Conservation (phyloP, 805 yeast genomes). For the Kodamaea lidongshanica region DNA sequence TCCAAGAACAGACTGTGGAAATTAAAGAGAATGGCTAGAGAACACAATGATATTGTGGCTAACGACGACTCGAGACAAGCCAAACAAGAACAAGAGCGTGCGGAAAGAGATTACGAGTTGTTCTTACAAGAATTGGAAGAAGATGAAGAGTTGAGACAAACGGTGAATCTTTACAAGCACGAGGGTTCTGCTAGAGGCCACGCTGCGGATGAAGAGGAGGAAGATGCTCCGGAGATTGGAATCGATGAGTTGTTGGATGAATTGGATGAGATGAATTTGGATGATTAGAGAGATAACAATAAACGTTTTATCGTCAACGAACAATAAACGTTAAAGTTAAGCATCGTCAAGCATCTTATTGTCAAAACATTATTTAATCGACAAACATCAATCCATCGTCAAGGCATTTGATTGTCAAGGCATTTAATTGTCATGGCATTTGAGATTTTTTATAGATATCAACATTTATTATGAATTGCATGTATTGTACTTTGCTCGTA, state of each 20-base stretch:
- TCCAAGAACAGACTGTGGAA: slow-evolving; percentile 81
- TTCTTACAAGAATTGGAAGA: slow-evolving; percentile 97
- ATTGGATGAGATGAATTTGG: slow-evolving; percentile 86
- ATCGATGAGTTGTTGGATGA: slow-evolving; percentile 93
- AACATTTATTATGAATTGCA: too few species aligned
- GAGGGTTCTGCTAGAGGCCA: slow-evolving; percentile 18
- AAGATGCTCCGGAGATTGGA: slow-evolving; percentile 81
- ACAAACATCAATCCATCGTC: too few species aligned
- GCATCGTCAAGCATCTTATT: too few species aligned
- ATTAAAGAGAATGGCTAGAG: slow-evolving; percentile 95
- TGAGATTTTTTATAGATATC: too few species aligned
- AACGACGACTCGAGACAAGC: slow-evolving; percentile 64
- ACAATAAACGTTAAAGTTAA: too few species aligned
- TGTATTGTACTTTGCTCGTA: too few species aligned
- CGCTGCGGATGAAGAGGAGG: slow-evolving; percentile 50
- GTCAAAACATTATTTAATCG: too few species aligned
- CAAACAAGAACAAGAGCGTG: slow-evolving; percentile 82
- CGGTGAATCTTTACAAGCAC: slow-evolving; percentile 82
- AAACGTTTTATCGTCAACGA: too few species aligned
- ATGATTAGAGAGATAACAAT: too few species aligned
- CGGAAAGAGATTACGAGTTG: slow-evolving; percentile 89
- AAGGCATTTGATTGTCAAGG: too few species aligned
- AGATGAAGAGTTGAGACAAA: slow-evolving; percentile 88
- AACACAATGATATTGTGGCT: slow-evolving; percentile 84
- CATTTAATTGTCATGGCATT: too few species aligned